Percentiles rank a stretch among this genome's conserved stretches.
phyloP scores from a whole-genome alignment of 148 eudicot genomes.

The Linanthus parryae region DNA sequence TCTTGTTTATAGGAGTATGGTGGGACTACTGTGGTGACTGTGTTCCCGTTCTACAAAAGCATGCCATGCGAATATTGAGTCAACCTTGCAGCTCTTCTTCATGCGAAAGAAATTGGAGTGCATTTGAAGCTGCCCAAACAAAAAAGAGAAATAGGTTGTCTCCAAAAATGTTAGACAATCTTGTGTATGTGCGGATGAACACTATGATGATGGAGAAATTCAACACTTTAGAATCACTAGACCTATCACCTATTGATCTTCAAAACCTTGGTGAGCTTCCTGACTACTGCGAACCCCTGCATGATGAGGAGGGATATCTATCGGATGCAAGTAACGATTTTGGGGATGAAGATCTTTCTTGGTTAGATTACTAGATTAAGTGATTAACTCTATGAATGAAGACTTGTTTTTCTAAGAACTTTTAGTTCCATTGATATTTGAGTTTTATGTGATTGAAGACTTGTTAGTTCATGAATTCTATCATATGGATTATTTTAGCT shows the following conservation, averaged over 20 bases:
- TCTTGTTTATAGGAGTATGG: constrained; percentile 1
- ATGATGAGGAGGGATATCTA: no score
- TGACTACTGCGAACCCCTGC: no score
- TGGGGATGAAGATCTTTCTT: no score
- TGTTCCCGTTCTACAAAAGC: background rate
- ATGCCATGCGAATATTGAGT: background rate
- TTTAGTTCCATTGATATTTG: no score
- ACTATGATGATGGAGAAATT: background rate
- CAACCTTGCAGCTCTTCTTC: background rate
- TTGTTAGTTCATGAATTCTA: no score
- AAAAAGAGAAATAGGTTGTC: background rate
- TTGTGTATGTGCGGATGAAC: constrained; percentile 3
- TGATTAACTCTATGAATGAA: no score
- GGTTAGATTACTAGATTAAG: no score
- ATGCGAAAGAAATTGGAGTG: constrained; percentile 3
- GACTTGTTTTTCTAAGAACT: no score
- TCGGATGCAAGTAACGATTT: no score
- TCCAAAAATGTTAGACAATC: background rate
- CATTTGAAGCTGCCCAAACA: background rate
- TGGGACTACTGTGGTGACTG: constrained; percentile 4
- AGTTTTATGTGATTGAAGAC: no score
- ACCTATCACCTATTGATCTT: background rate
- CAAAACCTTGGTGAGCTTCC: background rate
- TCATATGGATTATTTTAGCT: no score
- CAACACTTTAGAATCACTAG: background rate